Evolutionary conservation across 345 rosid species (phyloP).

Genomic region (Bruguiera parviflora): DNA sequence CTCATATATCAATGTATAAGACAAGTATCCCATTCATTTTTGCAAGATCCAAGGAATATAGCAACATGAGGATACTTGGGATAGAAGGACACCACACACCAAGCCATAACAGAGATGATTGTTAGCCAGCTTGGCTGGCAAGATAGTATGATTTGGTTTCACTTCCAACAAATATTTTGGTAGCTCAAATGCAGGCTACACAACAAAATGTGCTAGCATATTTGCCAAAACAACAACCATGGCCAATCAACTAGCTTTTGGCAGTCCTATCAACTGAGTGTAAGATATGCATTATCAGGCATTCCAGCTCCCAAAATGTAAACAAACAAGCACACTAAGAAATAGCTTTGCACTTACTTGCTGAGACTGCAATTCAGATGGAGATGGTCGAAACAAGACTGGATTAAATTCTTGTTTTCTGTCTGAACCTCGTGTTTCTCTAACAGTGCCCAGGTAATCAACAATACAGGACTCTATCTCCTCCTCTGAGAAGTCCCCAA

Average conservation of each 20-base stretch:
- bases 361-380: slow-evolving; percentile 71
- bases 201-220: no score
- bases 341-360: slow-evolving; percentile 53
- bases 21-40: neutral
- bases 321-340: slow-evolving; percentile 6
- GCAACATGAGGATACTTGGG: neutral
- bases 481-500: slow-evolving; percentile 90
- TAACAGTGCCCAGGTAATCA: slow-evolving; percentile 91
- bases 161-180: neutral
- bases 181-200: neutral
- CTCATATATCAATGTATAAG: slow-evolving; percentile 8
- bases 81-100: no score
- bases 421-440: slow-evolving; percentile 45
- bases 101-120: neutral
- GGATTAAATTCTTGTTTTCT: slow-evolving; percentile 44
- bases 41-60: neutral
- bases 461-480: slow-evolving; percentile 81
- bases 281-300: neutral
- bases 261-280: neutral
- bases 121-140: neutral
- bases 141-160: no score
- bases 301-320: slow-evolving; percentile 1
- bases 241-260: neutral
- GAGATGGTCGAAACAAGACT: slow-evolving; percentile 63
- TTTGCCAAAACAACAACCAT: no score